Evolutionary conservation across 768 basidiomycete genomes (phyloP), one percentile per base, ranked within the genome.

Genomic region (Phylloporus rhodoxanthus): DNA sequence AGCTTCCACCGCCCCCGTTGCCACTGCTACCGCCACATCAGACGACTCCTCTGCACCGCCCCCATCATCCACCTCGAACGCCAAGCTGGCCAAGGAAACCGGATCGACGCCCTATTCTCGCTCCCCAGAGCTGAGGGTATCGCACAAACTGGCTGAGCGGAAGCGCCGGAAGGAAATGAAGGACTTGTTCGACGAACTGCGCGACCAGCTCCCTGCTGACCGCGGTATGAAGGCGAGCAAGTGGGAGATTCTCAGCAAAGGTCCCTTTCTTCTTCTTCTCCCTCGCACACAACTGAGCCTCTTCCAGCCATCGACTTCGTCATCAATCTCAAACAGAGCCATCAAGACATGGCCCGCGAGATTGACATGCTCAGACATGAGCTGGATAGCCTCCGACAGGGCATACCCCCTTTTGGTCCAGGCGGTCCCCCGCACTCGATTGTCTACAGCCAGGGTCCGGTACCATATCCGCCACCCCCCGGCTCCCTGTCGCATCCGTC

Each of bases 121-220:
- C 51, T 92, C 89, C 0, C 95, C 95, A 8, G 96, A 98, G 67
- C 75, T 99, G 37, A 80, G 94, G 46, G 84, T 97, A 28, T 92
- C 90, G 2, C 96, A 99, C 71, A 99, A 99, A 64, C 80, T 99
- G 26, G 96, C 96, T 2, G 96, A 99, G 71, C 76, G 96, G 53
- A 97, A 98, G 69, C 73, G 96, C 58, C 77, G 96, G 68, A 97
- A 95, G 70, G 96, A 99, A 71, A 99, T 99, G 96, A 96, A 96
- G 66, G 94, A 97, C 52, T 68, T 99, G 38, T 98, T 98, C 63
- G 96, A 99, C 58, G 96, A 99, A 66, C 71, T 99, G 55, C 79
- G 92, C 50, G 94, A 96, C 67, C 83, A 90, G 60, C 72, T 99
- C 21, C 96, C 96, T 1, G 85, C 86, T 45, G 92, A 92, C 72